Conservation (phyloP, 2,329 filamentous ascomycete genomes). For the Clonostachys byssicola region DNA sequence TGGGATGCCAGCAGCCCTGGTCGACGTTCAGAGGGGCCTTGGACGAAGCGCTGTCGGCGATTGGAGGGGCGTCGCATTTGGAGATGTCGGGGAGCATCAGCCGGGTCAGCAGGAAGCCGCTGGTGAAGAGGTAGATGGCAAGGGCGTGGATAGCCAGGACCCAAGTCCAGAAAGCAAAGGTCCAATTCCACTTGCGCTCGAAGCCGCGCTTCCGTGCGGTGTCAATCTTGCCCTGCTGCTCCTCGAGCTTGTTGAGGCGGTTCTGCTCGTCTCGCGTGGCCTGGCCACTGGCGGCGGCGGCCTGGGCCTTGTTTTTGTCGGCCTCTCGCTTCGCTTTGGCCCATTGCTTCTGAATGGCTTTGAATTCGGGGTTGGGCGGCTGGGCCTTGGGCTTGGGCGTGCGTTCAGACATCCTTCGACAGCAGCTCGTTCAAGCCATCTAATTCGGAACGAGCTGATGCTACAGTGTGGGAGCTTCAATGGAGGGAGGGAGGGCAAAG, state of each 20-base stretch:
- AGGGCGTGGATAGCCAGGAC: constrained; percentile 70
- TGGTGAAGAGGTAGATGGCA: constrained; percentile 89
- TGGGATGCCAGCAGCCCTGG: constrained; percentile 92
- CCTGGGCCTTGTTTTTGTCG: background rate
- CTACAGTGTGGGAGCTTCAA: no score
- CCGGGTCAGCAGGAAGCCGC: constrained; percentile 88
- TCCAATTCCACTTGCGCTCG: constrained; percentile 52
- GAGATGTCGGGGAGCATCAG: constrained; percentile 76
- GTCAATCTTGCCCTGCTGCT: constrained; percentile 41
- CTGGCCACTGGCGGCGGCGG: background rate
- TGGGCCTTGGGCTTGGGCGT: constrained; percentile 2
- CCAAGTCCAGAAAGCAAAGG: constrained; percentile 65
- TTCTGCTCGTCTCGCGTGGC: constrained; percentile 20
- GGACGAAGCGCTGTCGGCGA: constrained; percentile 35
- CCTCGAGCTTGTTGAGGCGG: constrained; percentile 32
- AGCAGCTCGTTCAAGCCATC: background rate
- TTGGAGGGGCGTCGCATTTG: constrained; percentile 64
- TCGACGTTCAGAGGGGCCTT: constrained; percentile 36
- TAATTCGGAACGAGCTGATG: background rate
- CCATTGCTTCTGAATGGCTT: background rate
- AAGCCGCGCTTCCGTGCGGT: constrained; percentile 41
- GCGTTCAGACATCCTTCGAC: constrained; percentile 1
- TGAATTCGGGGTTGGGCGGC: background rate
- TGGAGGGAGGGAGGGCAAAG: no score
- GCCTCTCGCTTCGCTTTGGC: background rate